Evolutionary conservation across 148 eudicot species (phyloP).

Genomic region (Silene conica): DNA sequence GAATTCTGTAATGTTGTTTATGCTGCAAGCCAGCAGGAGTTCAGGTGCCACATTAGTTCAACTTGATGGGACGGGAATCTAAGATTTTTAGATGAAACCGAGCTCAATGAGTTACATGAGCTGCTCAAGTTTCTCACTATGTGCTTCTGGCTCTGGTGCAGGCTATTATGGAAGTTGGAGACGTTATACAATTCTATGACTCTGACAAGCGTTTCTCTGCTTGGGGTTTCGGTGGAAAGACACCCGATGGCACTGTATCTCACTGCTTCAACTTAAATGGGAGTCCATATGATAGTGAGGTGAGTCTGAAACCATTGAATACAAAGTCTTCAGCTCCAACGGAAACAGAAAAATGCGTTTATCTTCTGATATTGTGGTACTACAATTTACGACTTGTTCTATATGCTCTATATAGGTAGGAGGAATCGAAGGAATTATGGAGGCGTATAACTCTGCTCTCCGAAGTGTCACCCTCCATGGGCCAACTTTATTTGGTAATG

Average conservation of each 20-base stretch:
- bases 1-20: neutral
- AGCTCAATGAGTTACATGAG: neutral
- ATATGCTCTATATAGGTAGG: slow-evolving; percentile 45
- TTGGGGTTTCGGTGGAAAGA: slow-evolving; percentile 87
- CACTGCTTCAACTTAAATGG: slow-evolving; percentile 86
- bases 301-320: neutral
- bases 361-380: neutral
- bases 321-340: no score
- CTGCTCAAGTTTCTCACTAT: neutral
- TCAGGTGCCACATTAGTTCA: no score
- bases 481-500: slow-evolving; percentile 81
- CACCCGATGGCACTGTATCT: slow-evolving; percentile 44
- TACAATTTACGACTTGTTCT: neutral
- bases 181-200: slow-evolving; percentile 79
- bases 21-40: no score
- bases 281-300: slow-evolving; percentile 34
- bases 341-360: no score
- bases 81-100: neutral
- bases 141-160: slow-evolving; percentile 26
- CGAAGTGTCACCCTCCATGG: slow-evolving; percentile 64
- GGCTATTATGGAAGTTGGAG: slow-evolving; percentile 92
- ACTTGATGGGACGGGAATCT: no score
- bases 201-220: slow-evolving; percentile 78
- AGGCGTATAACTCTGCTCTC: slow-evolving; percentile 62
- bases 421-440: slow-evolving; percentile 94